These are phyloP conservation scores for Mucor mucedo DNA, from an alignment of 371 early-diverging fungal species.

Conservation along the genomic window DNA sequence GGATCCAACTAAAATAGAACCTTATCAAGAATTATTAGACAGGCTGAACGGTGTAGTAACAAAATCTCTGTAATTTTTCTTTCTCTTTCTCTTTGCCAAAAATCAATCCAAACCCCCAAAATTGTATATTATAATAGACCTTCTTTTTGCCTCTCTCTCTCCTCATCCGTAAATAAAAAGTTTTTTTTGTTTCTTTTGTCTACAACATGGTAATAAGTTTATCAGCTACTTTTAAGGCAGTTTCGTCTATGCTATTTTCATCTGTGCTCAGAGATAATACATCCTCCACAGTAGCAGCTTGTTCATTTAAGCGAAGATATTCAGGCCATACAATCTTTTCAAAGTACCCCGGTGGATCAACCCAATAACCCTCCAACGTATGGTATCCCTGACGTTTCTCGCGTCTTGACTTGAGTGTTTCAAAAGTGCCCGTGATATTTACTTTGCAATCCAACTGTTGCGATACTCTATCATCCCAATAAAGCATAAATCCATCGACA, in stretches of 20 bases:
- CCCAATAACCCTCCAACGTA: slow-evolving; percentile 74
- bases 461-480: slow-evolving; percentile 45
- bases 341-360: slow-evolving; percentile 88
- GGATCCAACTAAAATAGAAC: slow-evolving; percentile 30
- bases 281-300: slow-evolving; percentile 24
- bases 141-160: no score
- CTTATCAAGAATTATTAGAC: slow-evolving; percentile 37
- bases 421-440: slow-evolving; percentile 65
- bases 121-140: no score
- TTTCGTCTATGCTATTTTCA: slow-evolving; percentile 29
- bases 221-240: slow-evolving; percentile 25
- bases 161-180: no score
- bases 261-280: slow-evolving; percentile 36
- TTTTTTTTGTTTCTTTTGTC: no score
- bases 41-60: slow-evolving; percentile 33
- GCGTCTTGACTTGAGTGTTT: slow-evolving; percentile 68
- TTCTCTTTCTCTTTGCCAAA: no score
- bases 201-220: background rate
- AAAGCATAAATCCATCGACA: slow-evolving; percentile 88
- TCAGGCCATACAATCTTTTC: slow-evolving; percentile 86
- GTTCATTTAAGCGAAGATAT: slow-evolving; percentile 53
- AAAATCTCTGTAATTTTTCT: slow-evolving; percentile 13
- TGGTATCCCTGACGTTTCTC: slow-evolving; percentile 73
- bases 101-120: no score
- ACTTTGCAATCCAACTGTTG: slow-evolving; percentile 65